Base-by-base conservation (phyloP, 495 filamentous ascomycete species). In the Umbilicaria muhlenbergii region DNA sequence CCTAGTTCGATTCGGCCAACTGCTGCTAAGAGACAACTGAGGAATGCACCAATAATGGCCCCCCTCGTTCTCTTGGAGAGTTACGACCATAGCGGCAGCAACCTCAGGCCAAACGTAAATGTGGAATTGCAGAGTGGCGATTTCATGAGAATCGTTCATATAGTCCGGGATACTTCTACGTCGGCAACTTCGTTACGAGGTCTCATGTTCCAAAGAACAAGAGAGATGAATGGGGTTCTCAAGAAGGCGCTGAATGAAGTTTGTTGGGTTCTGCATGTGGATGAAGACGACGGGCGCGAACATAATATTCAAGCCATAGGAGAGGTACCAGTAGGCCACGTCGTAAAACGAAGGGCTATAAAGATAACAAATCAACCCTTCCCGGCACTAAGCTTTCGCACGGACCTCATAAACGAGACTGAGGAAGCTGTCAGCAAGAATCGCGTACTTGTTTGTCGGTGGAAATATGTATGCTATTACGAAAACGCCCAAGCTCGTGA, bases 311-410 rank as follows among this genome's bases (percentile, higher is more conserved):
- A 77, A 45, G 58, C 60, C 0, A 56, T 71, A 0, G 57, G 73
- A 3, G 65, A 69, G 0, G 39, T 75, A 10, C 38, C 60, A 0
- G 31, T 69, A 0, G 37, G 44, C 0, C 46, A 62, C 0, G 51
- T 75, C 1, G 37, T 61, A 1, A 46, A 47, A 12, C 36, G 52
- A 3, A 56, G 78, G 5, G 51, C 62, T 0, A 53, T 79, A 8
- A 52, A 67, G 4, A 41, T 72, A 2, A 81, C 77, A 0, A 78
- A 80, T 42, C 56, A 61, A 1, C 43, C 58, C 0, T 78, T 70
- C 34, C 56, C 57, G 1, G 37, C 36, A 2, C 38, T 52, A 10
- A 61, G 51, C 36, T 71, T 62, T 35, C 47, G 52, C 0, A 36
- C 46, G 5, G 52, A 55, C 3, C 35, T 48, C 3, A 50, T 38